A percentile compares a stretch with the other conserved stretches of the same genome.
Evolutionary conservation across 1,284 basidiomycete species (phyloP).

Genomic region (Sanghuangporus weigelae): DNA sequence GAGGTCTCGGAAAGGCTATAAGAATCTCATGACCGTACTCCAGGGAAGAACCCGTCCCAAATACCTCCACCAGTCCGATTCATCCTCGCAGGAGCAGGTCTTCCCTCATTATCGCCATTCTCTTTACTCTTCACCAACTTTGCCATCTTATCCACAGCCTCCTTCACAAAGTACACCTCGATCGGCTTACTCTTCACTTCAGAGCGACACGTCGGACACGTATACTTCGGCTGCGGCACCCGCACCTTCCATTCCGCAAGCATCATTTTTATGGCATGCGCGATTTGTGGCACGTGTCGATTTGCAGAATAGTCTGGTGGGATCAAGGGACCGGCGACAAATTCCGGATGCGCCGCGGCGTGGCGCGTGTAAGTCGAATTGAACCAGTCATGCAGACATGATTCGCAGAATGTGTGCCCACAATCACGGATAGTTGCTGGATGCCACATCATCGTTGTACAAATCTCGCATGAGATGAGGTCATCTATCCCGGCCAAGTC

Average conservation of each 20-base stretch:
- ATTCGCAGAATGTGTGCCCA: constrained; percentile 64
- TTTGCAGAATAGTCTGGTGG: background rate
- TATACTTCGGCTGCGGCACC: constrained; percentile 42
- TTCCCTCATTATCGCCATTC: constrained; percentile 17
- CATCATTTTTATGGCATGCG: constrained; percentile 22
- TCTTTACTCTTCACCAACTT: constrained; percentile 39
- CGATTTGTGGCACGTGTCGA: background rate
- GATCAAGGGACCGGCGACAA: constrained; percentile 29
- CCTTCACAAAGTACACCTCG: constrained; percentile 57
- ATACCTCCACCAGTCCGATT: constrained; percentile 25
- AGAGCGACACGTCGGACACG: constrained; percentile 61
- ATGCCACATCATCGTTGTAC: constrained; percentile 10
- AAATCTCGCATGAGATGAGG: constrained; percentile 6
- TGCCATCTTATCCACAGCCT: constrained; percentile 43
- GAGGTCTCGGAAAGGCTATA: no score
- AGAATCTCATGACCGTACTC: background rate
- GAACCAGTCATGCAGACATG: constrained; percentile 66
- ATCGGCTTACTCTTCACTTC: constrained; percentile 43
- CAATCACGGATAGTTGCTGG: constrained; percentile 42
- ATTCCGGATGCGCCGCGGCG: constrained; percentile 41
- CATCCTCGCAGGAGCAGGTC: background rate
- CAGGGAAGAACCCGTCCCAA: constrained; percentile 53
- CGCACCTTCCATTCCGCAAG: constrained; percentile 9
- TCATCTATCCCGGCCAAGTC: constrained; percentile 8
- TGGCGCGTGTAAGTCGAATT: constrained; percentile 44